Evolutionary conservation across 345 rosid genomes (phyloP).

Genomic region (Hibiscus tridactylites): DNA sequence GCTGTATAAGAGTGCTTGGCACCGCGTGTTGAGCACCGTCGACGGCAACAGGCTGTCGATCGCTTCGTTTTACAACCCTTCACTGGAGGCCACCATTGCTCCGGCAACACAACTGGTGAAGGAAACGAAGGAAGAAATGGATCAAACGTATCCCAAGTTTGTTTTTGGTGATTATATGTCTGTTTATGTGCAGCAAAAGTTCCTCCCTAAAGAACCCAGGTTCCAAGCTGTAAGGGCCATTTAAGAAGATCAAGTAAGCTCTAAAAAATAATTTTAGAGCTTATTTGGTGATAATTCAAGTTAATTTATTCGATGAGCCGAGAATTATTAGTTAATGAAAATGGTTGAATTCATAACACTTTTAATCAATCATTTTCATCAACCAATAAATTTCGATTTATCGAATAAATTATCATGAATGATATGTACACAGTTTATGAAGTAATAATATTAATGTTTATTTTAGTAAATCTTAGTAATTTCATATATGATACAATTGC

Average conservation of each 20-base stretch:
- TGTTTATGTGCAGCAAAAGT: constrained; percentile 80
- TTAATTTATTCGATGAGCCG: too few species aligned
- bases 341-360: too few species aligned
- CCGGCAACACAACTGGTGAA: constrained; percentile 41
- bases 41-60: constrained; percentile 69
- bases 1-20: constrained; percentile 84
- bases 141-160: constrained; percentile 51
- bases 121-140: constrained; percentile 16
- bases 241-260: constrained; percentile 14
- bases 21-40: constrained; percentile 45
- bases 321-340: too few species aligned
- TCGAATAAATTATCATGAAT: too few species aligned
- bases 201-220: constrained; percentile 79
- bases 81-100: constrained; percentile 62
- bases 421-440: too few species aligned
- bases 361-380: too few species aligned
- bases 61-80: constrained; percentile 88
- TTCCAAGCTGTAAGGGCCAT: constrained; percentile 57
- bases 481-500: too few species aligned
- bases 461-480: too few species aligned
- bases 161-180: constrained; percentile 93
- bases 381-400: too few species aligned
- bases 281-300: too few species aligned
- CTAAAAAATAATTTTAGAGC: too few species aligned
- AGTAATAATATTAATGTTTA: too few species aligned